Evolutionary conservation across 1,139 yeast species (phyloP), one percentile per base, ranked within the genome.

Genomic region (Candida tropicalis): DNA sequence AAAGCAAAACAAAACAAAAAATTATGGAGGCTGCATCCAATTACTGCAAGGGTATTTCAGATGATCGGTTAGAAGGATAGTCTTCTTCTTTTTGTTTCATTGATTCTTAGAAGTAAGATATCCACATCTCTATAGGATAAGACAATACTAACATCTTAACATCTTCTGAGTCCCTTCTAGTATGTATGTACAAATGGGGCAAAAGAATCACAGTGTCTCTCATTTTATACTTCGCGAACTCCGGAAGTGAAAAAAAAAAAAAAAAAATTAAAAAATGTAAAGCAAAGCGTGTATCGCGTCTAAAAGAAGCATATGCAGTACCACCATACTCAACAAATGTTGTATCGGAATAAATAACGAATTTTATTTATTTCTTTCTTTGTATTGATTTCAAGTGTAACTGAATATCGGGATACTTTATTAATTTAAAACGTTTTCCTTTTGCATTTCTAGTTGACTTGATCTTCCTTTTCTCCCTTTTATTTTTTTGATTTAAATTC

Each of bases 221-320:
- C n/a, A n/a, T n/a, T n/a, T n/a, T n/a, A n/a, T 10, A 18, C 26
- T 13, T 13, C 36, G 36, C 36, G n/a, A 33, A 33, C 36, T 33
- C 36, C 36, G 36, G 36, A 33, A 22, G n/a, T 3, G 5, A 22
- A 5, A 33, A 22, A 12, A 20, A 20, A 12, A 13, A 20, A 20
- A 20, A 8, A 32, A 20, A 11, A n/a, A 20, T 7, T n/a, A n/a
- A 11, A 11, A 33, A 33, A n/a, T 3, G 5, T 5, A 33, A n/a
- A 12, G 6, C 11, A 23, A 6, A 31, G 34, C 33, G 33, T 29
- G 33, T 31, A 17, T 9, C 24, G 24, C 22, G 23, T 31, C 23
- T 17, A 31, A 31, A 8, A n/a, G n/a, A n/a, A n/a, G n/a, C n/a
- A n/a, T n/a, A 31, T 31, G 35, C 35, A 31, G 35, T 31, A 31